A percentile compares a stretch with the other conserved stretches of the same genome.
Evolutionary conservation across 108 stramenopile species (phyloP).

Genomic region (Fragilariopsis cylindrus): DNA sequence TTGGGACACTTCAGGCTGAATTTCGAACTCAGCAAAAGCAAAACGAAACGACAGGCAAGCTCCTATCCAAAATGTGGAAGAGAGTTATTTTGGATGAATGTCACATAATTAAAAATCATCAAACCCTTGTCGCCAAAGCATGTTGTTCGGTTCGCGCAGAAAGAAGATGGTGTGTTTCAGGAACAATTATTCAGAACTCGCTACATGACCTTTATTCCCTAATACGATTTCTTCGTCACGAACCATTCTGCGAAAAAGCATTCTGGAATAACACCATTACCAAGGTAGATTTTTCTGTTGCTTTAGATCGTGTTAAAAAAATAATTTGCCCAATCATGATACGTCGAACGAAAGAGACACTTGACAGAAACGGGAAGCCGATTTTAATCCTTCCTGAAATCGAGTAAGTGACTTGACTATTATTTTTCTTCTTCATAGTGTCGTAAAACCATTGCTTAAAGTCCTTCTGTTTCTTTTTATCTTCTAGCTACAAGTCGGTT

Average conservation of each 20-base stretch:
- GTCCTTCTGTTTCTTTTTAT: too few relatives aligned
- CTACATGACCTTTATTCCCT: constrained; percentile 77
- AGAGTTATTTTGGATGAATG: constrained; percentile 85
- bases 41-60: not conserved
- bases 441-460: too few relatives aligned
- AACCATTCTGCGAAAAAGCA: constrained; percentile 73
- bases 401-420: constrained; percentile 23
- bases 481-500: constrained; percentile 40
- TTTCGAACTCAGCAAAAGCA: not conserved
- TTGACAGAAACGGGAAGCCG: constrained; percentile 65
- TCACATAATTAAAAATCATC: constrained; percentile 76
- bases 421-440: too few relatives aligned
- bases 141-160: constrained; percentile 67
- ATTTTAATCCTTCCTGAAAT: constrained; percentile 77
- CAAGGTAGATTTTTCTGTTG: constrained; percentile 32
- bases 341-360: constrained; percentile 76
- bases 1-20: constrained; percentile 40
- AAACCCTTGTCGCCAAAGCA: constrained; percentile 64
- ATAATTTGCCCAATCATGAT: constrained; percentile 74
- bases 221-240: constrained; percentile 77
- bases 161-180: constrained; percentile 78
- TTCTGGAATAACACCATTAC: constrained; percentile 78
- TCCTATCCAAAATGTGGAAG: constrained; percentile 42
- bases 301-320: constrained; percentile 69
- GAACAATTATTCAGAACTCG: constrained; percentile 87